Base-by-base conservation (phyloP, 2,329 filamentous ascomycete species). In the Fusarium nematophilum region DNA sequence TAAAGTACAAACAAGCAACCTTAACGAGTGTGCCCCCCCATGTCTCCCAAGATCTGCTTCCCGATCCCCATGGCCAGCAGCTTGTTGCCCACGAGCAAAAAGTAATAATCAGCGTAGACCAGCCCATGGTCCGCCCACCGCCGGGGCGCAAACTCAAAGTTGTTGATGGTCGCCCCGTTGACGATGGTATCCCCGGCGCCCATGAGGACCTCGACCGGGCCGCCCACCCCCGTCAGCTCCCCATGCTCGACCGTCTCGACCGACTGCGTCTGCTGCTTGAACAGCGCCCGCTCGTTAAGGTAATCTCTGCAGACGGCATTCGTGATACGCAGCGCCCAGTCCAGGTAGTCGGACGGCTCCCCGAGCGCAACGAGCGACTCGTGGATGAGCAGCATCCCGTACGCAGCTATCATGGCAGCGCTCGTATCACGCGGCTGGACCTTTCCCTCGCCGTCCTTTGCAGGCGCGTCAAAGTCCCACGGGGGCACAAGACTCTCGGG, bases 61-160 rank as follows among this genome's bases (percentile, higher is more conserved):
- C n/a, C n/a, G n/a, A n/a, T n/a, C n/a, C n/a, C n/a, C n/a, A n/a
- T n/a, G n/a, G n/a, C 57, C 8, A 61, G 13, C 3, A 61, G 37
- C 38, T 63, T 58, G 46, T 82, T 83, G 6, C 80, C 79, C 29
- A 79, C 73, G 26, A 80, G 69, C 11, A 82, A 52, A 26, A 82
- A 74, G 51, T 74, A 82, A 59, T 82, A 82, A 54, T 82, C 80
- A 1, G 80, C 80, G 63, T 82, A 82, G 0, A 82, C 79, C 15
- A 83, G 56, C 1, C 79, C 79, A 65, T 81, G 79, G 47, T 82
- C 71, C 6, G 75, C 74, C 67, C 79, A 81, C 27, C 75, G 72
- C 39, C 74, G 71, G 18, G 78, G 78, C 9, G 79, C 79, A 66
- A 76, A 76, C 54, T 78, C 72, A 38, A 78, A 79, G 58, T 80